Percentiles rank a stretch among this genome's conserved stretches.
Conservation (phyloP, 768 basidiomycete genomes). For the Pulveroboletus sp. region DNA sequence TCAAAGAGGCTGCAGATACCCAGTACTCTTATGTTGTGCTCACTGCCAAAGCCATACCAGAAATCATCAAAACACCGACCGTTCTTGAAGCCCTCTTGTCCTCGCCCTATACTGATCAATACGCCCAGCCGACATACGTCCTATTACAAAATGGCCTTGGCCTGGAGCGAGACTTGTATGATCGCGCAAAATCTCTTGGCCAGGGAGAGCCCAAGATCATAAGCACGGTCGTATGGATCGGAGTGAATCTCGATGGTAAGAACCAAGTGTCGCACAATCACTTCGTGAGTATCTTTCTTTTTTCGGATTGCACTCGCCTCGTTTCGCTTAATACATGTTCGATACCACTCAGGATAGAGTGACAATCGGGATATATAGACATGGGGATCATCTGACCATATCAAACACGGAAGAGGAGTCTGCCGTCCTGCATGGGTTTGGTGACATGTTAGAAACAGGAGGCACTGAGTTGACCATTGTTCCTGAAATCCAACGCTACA, state of each 20-base stretch:
- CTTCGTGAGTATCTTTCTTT: slow-evolving; percentile 40
- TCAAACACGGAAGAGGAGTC: slow-evolving; percentile 41
- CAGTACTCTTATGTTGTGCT: slow-evolving; percentile 64
- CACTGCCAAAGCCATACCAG: slow-evolving; percentile 69
- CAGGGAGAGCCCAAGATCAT: slow-evolving; percentile 49
- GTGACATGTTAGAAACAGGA: slow-evolving; percentile 41
- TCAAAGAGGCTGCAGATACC: slow-evolving; percentile 56
- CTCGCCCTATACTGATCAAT: slow-evolving; percentile 40
- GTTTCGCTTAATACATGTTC: background rate
- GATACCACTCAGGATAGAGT: slow-evolving; percentile 36
- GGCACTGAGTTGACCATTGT: slow-evolving; percentile 46
- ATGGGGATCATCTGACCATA: slow-evolving; percentile 37
- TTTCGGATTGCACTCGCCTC: background rate
- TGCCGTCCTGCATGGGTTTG: slow-evolving; percentile 43
- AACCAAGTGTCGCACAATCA: slow-evolving; percentile 49
- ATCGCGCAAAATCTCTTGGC: slow-evolving; percentile 42
- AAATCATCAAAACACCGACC: slow-evolving; percentile 51
- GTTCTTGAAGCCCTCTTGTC: slow-evolving; percentile 56
- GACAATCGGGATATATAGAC: slow-evolving; percentile 52
- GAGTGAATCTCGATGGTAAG: slow-evolving; percentile 43
- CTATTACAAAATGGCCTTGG: slow-evolving; percentile 71
- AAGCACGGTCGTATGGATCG: slow-evolving; percentile 52
- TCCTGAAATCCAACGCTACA: slow-evolving; percentile 58
- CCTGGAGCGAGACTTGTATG: slow-evolving; percentile 57
- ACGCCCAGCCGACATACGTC: slow-evolving; percentile 55